These are phyloP conservation scores for Collybia sordida DNA, from an alignment of 768 basidiomycete genomes.

Conservation along the genomic window DNA sequence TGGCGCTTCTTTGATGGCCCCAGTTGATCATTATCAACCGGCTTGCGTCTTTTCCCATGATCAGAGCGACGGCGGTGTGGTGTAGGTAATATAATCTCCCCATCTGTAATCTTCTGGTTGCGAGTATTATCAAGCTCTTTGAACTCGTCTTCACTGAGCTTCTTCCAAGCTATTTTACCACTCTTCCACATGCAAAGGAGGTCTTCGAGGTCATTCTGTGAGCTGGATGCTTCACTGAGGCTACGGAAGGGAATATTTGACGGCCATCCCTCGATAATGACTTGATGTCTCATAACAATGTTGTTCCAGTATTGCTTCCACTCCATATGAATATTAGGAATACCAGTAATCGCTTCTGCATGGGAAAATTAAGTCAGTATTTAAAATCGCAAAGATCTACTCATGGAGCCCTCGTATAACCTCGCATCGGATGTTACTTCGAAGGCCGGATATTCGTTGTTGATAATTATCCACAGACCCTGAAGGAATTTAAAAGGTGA, in stretches of 20 bases:
- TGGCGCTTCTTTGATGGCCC: no score
- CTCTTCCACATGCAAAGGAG: slow-evolving; percentile 11
- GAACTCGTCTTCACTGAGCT: slow-evolving; percentile 8
- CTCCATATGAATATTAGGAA: slow-evolving; percentile 10
- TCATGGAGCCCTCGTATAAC: not conserved
- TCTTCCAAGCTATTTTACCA: slow-evolving; percentile 10
- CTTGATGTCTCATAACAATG: slow-evolving; percentile 9
- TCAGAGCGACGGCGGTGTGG: slow-evolving; percentile 5
- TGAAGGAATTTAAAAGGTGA: not conserved
- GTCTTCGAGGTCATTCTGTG: slow-evolving; percentile 3
- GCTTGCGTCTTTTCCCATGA: slow-evolving; percentile 7
- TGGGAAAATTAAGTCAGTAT: not conserved
- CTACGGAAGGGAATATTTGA: slow-evolving; percentile 14
- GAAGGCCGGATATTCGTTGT: not conserved
- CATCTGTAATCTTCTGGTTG: slow-evolving; percentile 2
- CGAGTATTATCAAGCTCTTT: slow-evolving; percentile 1
- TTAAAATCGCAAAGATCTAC: not conserved
- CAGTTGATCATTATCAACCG: no score
- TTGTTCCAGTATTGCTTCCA: slow-evolving; percentile 16
- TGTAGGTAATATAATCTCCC: slow-evolving; percentile 1
- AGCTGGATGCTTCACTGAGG: slow-evolving; percentile 11
- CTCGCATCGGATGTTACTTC: not conserved
- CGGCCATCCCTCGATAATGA: slow-evolving; percentile 17
- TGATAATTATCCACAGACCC: slow-evolving; percentile 10
- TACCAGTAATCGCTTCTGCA: slow-evolving; percentile 5